Base-by-base conservation (phyloP, 1,284 basidiomycete species). In the Xanthoconium separans region DNA sequence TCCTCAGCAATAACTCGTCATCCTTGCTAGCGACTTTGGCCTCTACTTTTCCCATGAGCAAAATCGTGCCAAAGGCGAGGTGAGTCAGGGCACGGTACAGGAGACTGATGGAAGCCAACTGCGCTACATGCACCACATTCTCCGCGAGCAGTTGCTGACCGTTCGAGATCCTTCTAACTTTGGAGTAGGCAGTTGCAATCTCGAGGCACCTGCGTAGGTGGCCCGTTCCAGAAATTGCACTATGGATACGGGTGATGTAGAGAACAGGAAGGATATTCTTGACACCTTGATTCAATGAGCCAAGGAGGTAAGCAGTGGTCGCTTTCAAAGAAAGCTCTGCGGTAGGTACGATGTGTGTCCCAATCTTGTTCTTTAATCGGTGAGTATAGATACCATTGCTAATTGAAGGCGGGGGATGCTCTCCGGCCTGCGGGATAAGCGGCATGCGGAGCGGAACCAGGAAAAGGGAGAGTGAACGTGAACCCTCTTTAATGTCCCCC, bases 321-420 rank as follows among this genome's bases (percentile, higher is more conserved):
- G 75, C 76, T 48, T 83, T 74, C 31, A 93, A 72, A 33, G 81
- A 81, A 45, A 92, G 77, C 69, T 93, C 90, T 1, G 89, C 90
- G 0, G 90, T 93, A 0, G 90, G 91, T 10, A 93, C 72, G 30
- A 81, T 75, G 57, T 87, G 82, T 0, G 91, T 92, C 2, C 91
- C 90, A 37, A 91, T 77, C 71, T 93, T 93, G 65, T 89, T 80
- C 74, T 93, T 91, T 44, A 92, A 75, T 3, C 89, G 77, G 66
- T 93, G 89, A 4, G 89, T 73, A 55, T 77, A 74, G 56, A 93
- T 83, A 20, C 84, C 83, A 70, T 93, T 92, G 64, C 81, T 83
- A 6, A 71, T 74, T 1, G 82, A 67, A 11, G 78, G 72, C 2
- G 81, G 78, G 1, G 59, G 59, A 5, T 77, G 75, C 22, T 69